Evolutionary conservation across 306 rosid species (phyloP).

Genomic region (Argentina anserina): DNA sequence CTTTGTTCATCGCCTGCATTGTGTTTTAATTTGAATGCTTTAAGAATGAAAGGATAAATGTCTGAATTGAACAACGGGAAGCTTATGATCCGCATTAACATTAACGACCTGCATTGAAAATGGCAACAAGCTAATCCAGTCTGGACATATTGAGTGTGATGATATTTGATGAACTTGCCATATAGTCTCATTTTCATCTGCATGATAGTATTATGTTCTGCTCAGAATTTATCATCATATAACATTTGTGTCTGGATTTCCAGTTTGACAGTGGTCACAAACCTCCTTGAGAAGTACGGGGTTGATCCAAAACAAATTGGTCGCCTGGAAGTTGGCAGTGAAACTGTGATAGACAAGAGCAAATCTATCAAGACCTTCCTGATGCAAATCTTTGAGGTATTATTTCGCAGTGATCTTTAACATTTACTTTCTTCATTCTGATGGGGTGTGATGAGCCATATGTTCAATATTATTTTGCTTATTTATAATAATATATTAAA

Average conservation of each 20-base stretch:
- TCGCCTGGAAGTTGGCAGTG: conserved; percentile 97
- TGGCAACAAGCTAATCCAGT: background rate
- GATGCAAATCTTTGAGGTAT: conserved; percentile 97
- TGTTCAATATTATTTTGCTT: no score
- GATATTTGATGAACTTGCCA: background rate
- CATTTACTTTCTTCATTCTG: background rate
- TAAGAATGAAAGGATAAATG: background rate
- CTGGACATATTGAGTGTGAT: background rate
- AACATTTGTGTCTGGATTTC: conserved; percentile 40
- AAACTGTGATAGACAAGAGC: conserved; percentile 99
- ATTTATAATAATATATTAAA: no score
- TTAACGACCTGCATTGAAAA: background rate
- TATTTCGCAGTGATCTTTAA: conserved; percentile 2
- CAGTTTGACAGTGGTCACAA: conserved; percentile 85
- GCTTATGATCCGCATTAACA: background rate
- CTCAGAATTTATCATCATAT: conserved; percentile 7
- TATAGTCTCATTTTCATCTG: background rate
- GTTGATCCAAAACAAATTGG: conserved; percentile 94
- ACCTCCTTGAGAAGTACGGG: conserved; percentile 83
- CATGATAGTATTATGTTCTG: background rate
- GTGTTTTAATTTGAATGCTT: background rate
- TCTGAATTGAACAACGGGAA: conserved; percentile 1
- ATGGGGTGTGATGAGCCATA: background rate
- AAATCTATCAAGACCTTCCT: conserved; percentile 96
- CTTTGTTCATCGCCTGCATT: background rate